A percentile compares a stretch with the other conserved stretches of the same genome.
Conservation (phyloP, 306 rosid species). For the Quercus cerris region DNA sequence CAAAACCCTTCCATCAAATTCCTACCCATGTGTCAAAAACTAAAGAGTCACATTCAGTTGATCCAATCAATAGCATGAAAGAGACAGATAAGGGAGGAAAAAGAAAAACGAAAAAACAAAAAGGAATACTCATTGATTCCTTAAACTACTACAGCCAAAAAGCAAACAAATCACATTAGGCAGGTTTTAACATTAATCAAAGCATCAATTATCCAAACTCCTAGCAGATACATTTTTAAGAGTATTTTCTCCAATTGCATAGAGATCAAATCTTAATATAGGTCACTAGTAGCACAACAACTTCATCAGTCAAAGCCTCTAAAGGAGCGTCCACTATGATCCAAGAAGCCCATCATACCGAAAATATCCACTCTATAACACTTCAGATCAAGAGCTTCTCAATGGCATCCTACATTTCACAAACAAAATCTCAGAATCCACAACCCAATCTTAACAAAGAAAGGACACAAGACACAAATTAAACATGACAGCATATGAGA, state of each 20-base stretch:
- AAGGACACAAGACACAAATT: neutral
- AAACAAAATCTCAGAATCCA: constrained; percentile 9
- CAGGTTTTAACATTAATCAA: neutral
- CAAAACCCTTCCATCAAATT: too few species aligned
- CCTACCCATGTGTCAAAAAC: too few species aligned
- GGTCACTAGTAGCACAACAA: constrained; percentile 37
- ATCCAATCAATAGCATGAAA: neutral
- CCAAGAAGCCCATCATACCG: constrained; percentile 85
- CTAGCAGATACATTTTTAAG: constrained; percentile 13
- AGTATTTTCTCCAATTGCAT: constrained; percentile 8
- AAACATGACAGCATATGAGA: neutral
- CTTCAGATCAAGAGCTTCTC: constrained; percentile 85
- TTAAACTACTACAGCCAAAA: neutral
- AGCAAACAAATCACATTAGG: constrained; percentile 9
- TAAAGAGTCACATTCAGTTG: too few species aligned
- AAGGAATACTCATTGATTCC: neutral
- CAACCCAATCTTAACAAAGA: neutral
- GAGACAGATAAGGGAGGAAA: neutral
- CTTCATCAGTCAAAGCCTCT: constrained; percentile 86
- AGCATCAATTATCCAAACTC: neutral
- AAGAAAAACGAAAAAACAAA: too few species aligned
- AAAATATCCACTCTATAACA: constrained; percentile 22
- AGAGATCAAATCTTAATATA: constrained; percentile 17
- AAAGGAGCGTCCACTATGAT: constrained; percentile 41
- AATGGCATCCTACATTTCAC: constrained; percentile 73